Base-by-base conservation (phyloP, 2,329 filamentous ascomycete genomes). In the Leptosphaerulina australis region DNA sequence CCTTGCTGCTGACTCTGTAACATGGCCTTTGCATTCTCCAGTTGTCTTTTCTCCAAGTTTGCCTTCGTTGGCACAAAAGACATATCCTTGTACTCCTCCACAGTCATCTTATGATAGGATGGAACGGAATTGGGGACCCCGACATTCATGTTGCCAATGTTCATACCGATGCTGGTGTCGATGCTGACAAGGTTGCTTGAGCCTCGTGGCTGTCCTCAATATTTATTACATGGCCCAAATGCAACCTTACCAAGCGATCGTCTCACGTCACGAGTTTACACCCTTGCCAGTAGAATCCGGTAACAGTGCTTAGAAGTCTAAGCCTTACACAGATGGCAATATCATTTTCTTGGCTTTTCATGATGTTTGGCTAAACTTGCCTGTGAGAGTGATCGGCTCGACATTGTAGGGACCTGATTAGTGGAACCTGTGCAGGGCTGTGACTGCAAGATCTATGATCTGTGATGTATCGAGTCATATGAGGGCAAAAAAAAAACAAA, bases 361-460 rank as follows among this genome's bases (percentile, higher is more conserved):
- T 45, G 41, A 46, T 51, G 41, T 38, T 43, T 43, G 37, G 12
- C 36, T 31, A 26, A 20, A 51, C 41, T 53, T 48, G 28, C 50
- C 38, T 48, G 21, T 26, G 21, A 34, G 28, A 34, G 18, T 35
- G 34, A 35, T 33, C 44, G 28, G 50, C 33, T 44, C 14, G 26
- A 48, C 22, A 22, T 38, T 53, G 38, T 26, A 31, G 43, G 43
- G 37, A 17, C 25, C 21, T 46, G n/a, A n/a, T 31, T 29, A 38
- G 41, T 34, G 37, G 2, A 21, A 52, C 38, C 34, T 35, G 38
- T 44, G 14, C 30, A 26, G 37, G 30, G 37, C 41, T 43, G 21
- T 37, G 14, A 9, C 26, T 43, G 37, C 22, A 30, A 43, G 36
- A 43, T 46, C 35, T 37, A 33, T 28, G 47, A 44, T 44, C 28